phyloP scores from a whole-genome alignment of 192 early-diverging fungal species.

The Kickxella alabastrina region DNA sequence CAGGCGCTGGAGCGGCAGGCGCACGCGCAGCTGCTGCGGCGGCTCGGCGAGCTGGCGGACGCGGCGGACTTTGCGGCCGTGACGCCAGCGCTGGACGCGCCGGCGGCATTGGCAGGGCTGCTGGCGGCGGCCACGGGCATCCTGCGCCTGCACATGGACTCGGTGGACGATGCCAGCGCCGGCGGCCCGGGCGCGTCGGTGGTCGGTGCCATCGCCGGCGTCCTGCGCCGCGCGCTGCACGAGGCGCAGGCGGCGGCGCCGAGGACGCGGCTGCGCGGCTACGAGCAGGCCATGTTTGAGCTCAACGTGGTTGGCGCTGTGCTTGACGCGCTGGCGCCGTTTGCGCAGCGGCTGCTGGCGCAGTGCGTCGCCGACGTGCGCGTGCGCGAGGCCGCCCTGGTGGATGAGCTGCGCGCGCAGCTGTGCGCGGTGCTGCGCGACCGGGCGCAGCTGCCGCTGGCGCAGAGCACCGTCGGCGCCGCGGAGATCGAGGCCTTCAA shows the following conservation, averaged over 20 bases:
- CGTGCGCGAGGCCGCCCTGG: not conserved
- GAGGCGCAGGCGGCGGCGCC: conserved; percentile 6
- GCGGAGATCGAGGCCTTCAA: conserved; percentile 15
- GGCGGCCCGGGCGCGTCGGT: not conserved
- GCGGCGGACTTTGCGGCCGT: conserved; percentile 12
- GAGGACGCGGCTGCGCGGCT: not conserved
- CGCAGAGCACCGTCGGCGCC: not conserved
- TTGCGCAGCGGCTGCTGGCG: not conserved
- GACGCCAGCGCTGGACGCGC: conserved; percentile 27
- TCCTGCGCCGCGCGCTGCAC: conserved; percentile 4
- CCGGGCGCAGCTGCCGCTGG: conserved; percentile 23
- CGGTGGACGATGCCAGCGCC: not conserved
- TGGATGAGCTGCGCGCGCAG: conserved; percentile 5
- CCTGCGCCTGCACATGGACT: conserved; percentile 15
- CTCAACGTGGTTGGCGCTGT: conserved; percentile 23
- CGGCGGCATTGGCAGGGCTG: conserved; percentile 13
- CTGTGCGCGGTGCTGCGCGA: conserved; percentile 15
- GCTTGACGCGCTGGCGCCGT: not conserved
- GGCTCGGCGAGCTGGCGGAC: no score
- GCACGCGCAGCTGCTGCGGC: conserved; percentile 1
- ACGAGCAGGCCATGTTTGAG: conserved; percentile 32
- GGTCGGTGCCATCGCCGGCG: not conserved
- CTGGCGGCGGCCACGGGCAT: conserved; percentile 15
- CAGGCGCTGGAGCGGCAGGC: conserved; percentile 7
- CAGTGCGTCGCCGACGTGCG: not conserved